Conservation (phyloP, 1,284 basidiomycete species). For the Kalmanozyma brasiliensis region DNA sequence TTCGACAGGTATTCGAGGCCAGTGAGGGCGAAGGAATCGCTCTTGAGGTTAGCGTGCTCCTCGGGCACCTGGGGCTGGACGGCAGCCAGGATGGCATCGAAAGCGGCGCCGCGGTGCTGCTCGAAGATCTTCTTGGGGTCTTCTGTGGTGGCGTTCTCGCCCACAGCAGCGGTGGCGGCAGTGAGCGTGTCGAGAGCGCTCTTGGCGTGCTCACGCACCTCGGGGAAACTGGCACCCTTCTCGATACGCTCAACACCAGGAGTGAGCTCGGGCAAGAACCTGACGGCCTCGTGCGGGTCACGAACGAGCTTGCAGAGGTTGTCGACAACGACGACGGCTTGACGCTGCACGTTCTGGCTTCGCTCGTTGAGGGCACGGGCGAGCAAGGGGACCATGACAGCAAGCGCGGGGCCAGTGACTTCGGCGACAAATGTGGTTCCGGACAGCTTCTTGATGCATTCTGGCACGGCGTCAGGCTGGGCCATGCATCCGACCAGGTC, state of each 20-base stretch:
- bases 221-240: conserved; percentile 91
- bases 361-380: conserved; percentile 93
- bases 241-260: conserved; percentile 93
- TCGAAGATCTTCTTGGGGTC: conserved; percentile 57
- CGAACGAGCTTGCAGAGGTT: conserved; percentile 98
- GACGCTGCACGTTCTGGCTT: conserved; percentile 78
- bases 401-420: conserved; percentile 93
- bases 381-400: conserved; percentile 92
- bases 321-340: conserved; percentile 87
- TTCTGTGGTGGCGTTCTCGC: conserved; percentile 48
- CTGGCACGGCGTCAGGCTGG: conserved; percentile 82
- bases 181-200: conserved; percentile 62
- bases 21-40: conserved; percentile 56
- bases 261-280: conserved; percentile 86
- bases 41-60: conserved; percentile 54
- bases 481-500: conserved; percentile 88
- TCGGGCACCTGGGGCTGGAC: conserved; percentile 53
- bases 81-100: conserved; percentile 50
- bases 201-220: conserved; percentile 72
- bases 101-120: conserved; percentile 53
- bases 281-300: conserved; percentile 87
- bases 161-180: conserved; percentile 49
- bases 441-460: conserved; percentile 94
- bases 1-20: conserved; percentile 62
- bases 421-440: conserved; percentile 97